Evolutionary conservation across 305 asterid species (phyloP), one percentile per base, ranked within the genome.

Genomic region (Fraxinus sp.): DNA sequence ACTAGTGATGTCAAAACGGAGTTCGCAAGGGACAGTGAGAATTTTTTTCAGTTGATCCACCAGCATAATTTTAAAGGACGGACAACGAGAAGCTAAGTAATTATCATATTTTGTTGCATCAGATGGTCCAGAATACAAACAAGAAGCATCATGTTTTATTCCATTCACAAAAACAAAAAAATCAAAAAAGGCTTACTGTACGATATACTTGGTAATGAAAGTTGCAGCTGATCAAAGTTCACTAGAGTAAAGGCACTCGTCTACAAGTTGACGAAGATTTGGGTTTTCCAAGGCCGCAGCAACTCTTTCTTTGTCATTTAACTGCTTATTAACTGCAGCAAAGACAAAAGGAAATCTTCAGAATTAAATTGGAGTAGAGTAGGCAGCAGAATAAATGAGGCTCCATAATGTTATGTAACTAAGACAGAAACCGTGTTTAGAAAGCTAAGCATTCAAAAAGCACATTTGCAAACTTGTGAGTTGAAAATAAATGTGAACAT

Each of bases 241-340:
- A 79, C 89, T 90, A 11, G 98, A 92, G 85, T 88, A 92, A 28
- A 95, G 92, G 82, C 98, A 95, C 84, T 92, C 98, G 30, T 92
- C 92, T 1, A 95, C 98, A 32, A 95, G 98, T 80, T 93, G 95
- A 85, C 97, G 96, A 83, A 95, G 94, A 86, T 95, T 91, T 6
- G 98, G 98, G 84, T 88, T 95, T 92, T 95, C 98, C 86, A 92
- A 81, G 4, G 98, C 98, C 37, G 98, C 98, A 82, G 97, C 98
- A 75, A 93, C 92, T 83, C 98, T 91, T 85, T 95, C 98, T 89
- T 93, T 95, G 80, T 95, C 98, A 80, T 92, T 95, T 73, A 95
- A 80, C 93, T 93, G 98, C 89, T 95, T 95, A 78, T 95, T 93
- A 32, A 95, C 98, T 93, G 94, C 90, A 85, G 37, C 33, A 75